Base-by-base conservation (phyloP, 1,139 yeast genomes). In the Candida smagusa region DNA sequence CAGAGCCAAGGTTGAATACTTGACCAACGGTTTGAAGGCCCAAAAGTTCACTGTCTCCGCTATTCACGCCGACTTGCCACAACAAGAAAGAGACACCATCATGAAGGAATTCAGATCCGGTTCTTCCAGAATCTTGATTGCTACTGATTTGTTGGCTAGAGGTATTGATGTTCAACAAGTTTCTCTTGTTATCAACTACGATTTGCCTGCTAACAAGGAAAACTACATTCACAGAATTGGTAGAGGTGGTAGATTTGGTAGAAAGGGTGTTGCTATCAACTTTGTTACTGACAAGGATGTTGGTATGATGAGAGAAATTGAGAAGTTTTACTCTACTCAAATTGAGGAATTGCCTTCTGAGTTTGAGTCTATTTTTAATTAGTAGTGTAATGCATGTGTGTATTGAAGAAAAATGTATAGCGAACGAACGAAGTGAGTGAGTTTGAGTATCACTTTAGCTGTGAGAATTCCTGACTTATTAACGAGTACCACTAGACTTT, bases 171-270 rank as follows among this genome's bases (percentile, higher is more conserved):
- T 92, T 53, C 98, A 92, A 79, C 98, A 92, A 74, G 97, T 92
- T 52, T 90, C 97, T 40, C 78, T 92, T 63, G 98, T 92, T 60
- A 90, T 92, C 68, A 92, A 92, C 83, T 92, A 86, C 77, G 98
- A 92, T 69, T 79, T 92, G 68, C 98, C 98, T 58, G 77, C 89
- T 62, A 88, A 90, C 83, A 86, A 89, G 72, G 97, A 92, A 75
- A 90, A 92, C 84, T 92, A 92, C 72, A 88, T 92, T 64, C 98
- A 92, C 79, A 85, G 98, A 83, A 92, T 92, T 61, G 98, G 98
- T 81, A 87, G 98, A 80, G 95, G 96, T 78, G 98, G 98, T 77
- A 92, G 98, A 78, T 92, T 92, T 78, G 98, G 98, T 78, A 84
- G 98, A 75, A 92, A 92, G 83, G 98, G 98, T 84, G 96, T 90